Percentiles rank a stretch among this genome's conserved stretches.
Conservation (phyloP, 805 yeast species). For the Sugiyamaella qingdaonensis region DNA sequence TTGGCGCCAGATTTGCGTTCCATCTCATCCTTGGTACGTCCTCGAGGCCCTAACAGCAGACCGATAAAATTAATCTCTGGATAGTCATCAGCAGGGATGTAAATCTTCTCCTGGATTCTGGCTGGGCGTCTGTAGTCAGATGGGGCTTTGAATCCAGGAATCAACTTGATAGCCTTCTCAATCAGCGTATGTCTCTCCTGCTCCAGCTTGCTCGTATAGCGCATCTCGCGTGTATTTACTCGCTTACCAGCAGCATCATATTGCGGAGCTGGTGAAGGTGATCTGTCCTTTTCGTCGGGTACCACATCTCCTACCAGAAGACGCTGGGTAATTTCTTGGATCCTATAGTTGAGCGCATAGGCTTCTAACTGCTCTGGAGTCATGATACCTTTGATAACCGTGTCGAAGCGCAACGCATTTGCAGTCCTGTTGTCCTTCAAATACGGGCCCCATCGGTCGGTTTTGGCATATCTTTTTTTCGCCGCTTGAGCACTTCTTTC, state of each 20-base stretch:
- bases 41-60: slow-evolving; percentile 88
- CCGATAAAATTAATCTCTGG: slow-evolving; percentile 95
- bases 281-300: slow-evolving; percentile 45
- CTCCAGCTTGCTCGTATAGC: slow-evolving; percentile 60
- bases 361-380: slow-evolving; percentile 81
- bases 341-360: slow-evolving; percentile 57
- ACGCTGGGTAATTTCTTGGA: slow-evolving; percentile 71
- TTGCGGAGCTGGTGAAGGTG: slow-evolving; percentile 90
- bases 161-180: slow-evolving; percentile 63
- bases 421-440: slow-evolving; percentile 29
- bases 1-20: slow-evolving; percentile 85
- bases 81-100: slow-evolving; percentile 77
- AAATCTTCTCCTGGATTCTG: slow-evolving; percentile 73
- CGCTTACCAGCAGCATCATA: slow-evolving; percentile 83
- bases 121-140: slow-evolving; percentile 67
- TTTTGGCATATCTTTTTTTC: slow-evolving; percentile 10
- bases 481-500: neutral
- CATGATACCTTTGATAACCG: slow-evolving; percentile 43
- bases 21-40: slow-evolving; percentile 75
- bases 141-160: slow-evolving; percentile 81
- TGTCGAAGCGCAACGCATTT: slow-evolving; percentile 34
- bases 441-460: slow-evolving; percentile 30
- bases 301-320: slow-evolving; percentile 49
- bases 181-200: slow-evolving; percentile 76
- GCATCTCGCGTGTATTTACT: slow-evolving; percentile 72